Evolutionary conservation across 176 grass and related monocot genomes (phyloP), one percentile per base, ranked within the genome.

Genomic region (Calamus simplicifolius): DNA sequence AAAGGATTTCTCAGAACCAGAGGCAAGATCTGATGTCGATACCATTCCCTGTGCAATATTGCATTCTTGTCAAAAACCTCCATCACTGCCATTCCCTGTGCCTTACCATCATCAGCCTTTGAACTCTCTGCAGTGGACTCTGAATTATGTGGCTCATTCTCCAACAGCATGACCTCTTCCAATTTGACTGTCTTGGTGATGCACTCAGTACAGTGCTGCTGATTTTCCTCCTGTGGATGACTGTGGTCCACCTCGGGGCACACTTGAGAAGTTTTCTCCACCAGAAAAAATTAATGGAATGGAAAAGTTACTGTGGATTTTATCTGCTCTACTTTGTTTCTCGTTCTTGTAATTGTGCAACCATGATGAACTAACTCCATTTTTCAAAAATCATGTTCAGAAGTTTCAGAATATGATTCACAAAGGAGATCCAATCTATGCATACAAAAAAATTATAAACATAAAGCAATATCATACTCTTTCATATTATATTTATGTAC

Each of bases 281-380:
- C 81, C 80, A 57, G 79, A 75, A 69, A 89, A 86, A 79, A n/a
- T n/a, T 89, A 26, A 56, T 43, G 29, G 75, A 89, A 89, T 56
- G 90, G 90, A 62, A 95, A 80, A 17, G 64, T 48, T 56, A 89
- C 68, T 0, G 78, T 80, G 65, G 82, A 81, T 49, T 48, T 63
- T 15, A 63, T 63, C 38, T 49, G 38, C 30, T 63, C 60, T 38
- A 63, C 60, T 63, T 63, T 63, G 30, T 61, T 61, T 43, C n/a
- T 18, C 59, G 25, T 63, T 23, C n/a, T 49, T 55, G 10, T 13
- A 26, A 68, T 10, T 18, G 27, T 68, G 17, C 28, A 68, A 18
- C 29, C 2, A 38, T 1, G 16, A 29, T 21, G 10, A 48, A 25
- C 48, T 25, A 6, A 18, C 10, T 28, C 19, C 17, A 74, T 18